These are phyloP conservation scores for Articulospora tetracladia DNA, from an alignment of 495 filamentous ascomycete genomes.

Conservation along the genomic window DNA sequence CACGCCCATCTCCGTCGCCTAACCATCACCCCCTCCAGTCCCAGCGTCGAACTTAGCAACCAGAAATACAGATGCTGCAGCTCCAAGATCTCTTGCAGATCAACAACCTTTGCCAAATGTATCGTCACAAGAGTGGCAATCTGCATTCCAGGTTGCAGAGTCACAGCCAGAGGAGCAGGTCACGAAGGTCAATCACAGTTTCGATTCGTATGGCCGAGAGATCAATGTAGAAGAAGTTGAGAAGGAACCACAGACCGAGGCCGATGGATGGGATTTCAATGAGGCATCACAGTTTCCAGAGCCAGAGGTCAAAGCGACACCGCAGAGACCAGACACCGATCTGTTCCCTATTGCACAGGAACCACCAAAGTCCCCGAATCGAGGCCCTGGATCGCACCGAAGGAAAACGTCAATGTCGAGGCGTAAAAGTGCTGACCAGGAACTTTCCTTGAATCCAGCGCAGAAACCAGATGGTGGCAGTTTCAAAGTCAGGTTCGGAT, in stretches of 20 bases:
- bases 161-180: slow-evolving; percentile 51
- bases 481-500: slow-evolving; percentile 90
- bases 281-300: slow-evolving; percentile 55
- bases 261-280: slow-evolving; percentile 77
- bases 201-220: slow-evolving; percentile 50
- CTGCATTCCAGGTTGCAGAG: slow-evolving; percentile 32
- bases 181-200: slow-evolving; percentile 52
- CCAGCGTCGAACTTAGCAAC: slow-evolving; percentile 26
- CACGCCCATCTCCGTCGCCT: slow-evolving; percentile 42
- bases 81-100: slow-evolving; percentile 39
- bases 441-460: slow-evolving; percentile 41
- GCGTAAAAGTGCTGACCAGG: slow-evolving; percentile 52
- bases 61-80: slow-evolving; percentile 36
- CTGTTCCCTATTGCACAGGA: slow-evolving; percentile 81
- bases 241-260: slow-evolving; percentile 17
- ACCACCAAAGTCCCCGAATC: slow-evolving; percentile 73
- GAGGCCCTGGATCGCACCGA: slow-evolving; percentile 67
- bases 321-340: slow-evolving; percentile 75
- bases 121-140: slow-evolving; percentile 39
- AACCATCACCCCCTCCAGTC: slow-evolving; percentile 53
- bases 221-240: slow-evolving; percentile 28
- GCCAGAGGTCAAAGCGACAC: slow-evolving; percentile 45
- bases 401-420: slow-evolving; percentile 76
- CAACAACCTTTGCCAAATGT: slow-evolving; percentile 29
- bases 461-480: slow-evolving; percentile 57